phyloP scores from a whole-genome alignment of 2,329 filamentous ascomycete species.

The Thielaviopsis ethacetica region DNA sequence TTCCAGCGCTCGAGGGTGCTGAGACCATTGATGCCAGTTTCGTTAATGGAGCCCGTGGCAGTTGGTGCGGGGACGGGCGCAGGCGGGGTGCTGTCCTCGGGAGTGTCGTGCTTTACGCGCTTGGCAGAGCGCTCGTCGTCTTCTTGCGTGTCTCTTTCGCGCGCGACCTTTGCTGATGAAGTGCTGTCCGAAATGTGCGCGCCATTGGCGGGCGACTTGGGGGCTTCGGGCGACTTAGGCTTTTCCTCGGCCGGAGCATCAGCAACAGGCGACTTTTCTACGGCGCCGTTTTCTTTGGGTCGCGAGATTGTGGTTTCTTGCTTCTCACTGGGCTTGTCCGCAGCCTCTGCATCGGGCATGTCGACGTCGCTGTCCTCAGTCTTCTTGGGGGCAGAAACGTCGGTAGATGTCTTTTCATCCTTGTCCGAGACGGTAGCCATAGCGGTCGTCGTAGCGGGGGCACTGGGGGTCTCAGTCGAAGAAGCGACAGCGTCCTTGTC shows the following conservation, averaged over 20 bases:
- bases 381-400: background rate
- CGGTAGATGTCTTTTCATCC: background rate
- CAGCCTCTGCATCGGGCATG: background rate
- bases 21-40: conserved; percentile 16
- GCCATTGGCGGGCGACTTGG: conserved; percentile 22
- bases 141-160: conserved; percentile 62
- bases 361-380: background rate
- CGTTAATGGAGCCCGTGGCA: conserved; percentile 14
- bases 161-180: conserved; percentile 42
- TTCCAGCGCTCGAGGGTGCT: conserved; percentile 23
- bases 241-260: background rate
- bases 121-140: conserved; percentile 56
- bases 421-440: background rate
- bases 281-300: background rate
- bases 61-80: conserved; percentile 13
- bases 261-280: background rate
- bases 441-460: background rate
- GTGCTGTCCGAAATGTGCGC: conserved; percentile 21
- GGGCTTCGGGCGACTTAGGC: background rate
- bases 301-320: background rate
- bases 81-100: conserved; percentile 21
- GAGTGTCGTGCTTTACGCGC: conserved; percentile 56
- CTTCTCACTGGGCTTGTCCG: background rate
- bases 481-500: background rate
- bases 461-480: background rate